phyloP scores from a whole-genome alignment of 192 early-diverging fungal genomes.

The Lobosporangium transversale region DNA sequence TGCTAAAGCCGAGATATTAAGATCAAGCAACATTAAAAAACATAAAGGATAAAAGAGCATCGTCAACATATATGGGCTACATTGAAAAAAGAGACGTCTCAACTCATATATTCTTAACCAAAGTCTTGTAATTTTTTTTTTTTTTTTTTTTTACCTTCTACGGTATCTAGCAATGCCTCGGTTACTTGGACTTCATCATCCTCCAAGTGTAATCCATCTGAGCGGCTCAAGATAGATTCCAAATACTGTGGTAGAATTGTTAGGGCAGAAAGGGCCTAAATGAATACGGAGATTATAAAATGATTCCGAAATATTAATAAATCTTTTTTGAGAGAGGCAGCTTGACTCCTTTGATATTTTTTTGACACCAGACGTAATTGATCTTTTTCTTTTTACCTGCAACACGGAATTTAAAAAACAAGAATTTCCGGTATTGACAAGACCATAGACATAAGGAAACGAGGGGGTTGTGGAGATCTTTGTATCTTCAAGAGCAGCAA shows the following conservation, averaged over 20 bases:
- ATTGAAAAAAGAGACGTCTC: no score
- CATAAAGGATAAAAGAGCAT: neutral
- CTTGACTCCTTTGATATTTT: no score
- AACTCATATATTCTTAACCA: no score
- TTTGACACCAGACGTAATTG: no score
- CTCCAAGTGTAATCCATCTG: constrained; percentile 19
- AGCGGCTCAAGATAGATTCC: constrained; percentile 38
- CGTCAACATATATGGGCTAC: no score
- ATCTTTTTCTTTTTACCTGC: constrained; percentile 74
- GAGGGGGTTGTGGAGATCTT: constrained; percentile 3
- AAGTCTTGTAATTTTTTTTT: no score
- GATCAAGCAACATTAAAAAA: neutral
- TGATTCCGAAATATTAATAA: no score
- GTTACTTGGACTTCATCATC: constrained; percentile 36
- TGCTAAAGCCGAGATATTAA: constrained; percentile 1
- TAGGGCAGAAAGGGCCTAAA: constrained; percentile 56
- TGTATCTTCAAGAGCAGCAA: constrained; percentile 9
- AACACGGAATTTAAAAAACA: constrained; percentile 94
- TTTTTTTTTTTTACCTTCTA: constrained; percentile 51
- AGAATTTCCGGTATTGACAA: constrained; percentile 91
- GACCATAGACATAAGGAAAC: constrained; percentile 65
- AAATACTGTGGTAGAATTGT: constrained; percentile 51
- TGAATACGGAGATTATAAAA: neutral
- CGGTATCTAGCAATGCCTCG: constrained; percentile 38
- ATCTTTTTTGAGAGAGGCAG: no score